These are phyloP conservation scores for Metschnikowia henanensis DNA, from an alignment of 805 yeast genomes.

Conservation along the genomic window DNA sequence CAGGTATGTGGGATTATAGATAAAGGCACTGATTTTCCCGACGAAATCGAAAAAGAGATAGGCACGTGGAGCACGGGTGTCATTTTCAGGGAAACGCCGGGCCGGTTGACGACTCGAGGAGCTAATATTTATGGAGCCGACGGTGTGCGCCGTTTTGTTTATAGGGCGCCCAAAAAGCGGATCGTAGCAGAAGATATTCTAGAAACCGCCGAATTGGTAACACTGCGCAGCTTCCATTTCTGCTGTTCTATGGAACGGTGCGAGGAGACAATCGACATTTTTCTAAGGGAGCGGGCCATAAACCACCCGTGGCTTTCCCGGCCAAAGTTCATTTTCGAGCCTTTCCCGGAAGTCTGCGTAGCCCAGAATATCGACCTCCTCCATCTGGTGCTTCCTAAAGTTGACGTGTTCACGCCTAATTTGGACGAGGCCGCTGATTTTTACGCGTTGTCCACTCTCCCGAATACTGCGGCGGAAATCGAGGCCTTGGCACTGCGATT, in stretches of 20 bases:
- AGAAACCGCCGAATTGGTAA: constrained; percentile 33
- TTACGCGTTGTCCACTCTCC: constrained; percentile 50
- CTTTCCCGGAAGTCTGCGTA: constrained; percentile 74
- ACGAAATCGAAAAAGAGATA: constrained; percentile 42
- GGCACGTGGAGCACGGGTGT: constrained; percentile 63
- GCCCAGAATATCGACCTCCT: constrained; percentile 43
- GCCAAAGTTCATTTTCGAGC: constrained; percentile 76
- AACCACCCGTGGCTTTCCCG: background rate
- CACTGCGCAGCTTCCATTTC: constrained; percentile 57
- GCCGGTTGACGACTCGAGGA: constrained; percentile 75
- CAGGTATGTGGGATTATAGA: constrained; percentile 73
- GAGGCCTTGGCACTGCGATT: constrained; percentile 25
- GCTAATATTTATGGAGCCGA: constrained; percentile 69
- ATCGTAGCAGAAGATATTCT: constrained; percentile 57
- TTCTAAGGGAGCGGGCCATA: constrained; percentile 12
- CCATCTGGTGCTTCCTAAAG: constrained; percentile 37
- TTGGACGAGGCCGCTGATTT: constrained; percentile 77
- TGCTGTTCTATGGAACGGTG: constrained; percentile 73
- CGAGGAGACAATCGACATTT: constrained; percentile 41
- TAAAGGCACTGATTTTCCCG: constrained; percentile 77
- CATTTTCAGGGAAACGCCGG: constrained; percentile 48
- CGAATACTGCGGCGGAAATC: constrained; percentile 32
- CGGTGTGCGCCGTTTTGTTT: constrained; percentile 57
- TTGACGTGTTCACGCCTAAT: constrained; percentile 78
- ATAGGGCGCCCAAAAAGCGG: constrained; percentile 59